Evolutionary conservation across 345 rosid genomes (phyloP).

Genomic region (Linum usitatissimum): DNA sequence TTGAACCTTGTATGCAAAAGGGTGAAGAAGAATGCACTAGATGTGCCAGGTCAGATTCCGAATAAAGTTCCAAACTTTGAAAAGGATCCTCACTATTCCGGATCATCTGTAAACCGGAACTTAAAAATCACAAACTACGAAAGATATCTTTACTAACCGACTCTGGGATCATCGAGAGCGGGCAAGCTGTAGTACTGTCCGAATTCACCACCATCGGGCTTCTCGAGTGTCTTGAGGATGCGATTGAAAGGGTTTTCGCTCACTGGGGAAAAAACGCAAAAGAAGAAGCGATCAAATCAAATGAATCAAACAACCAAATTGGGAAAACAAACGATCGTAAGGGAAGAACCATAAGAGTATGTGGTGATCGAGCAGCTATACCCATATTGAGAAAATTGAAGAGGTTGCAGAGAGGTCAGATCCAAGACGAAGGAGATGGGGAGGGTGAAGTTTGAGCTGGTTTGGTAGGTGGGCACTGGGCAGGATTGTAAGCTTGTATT

Average conservation of each 20-base stretch:
- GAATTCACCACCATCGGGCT: slow-evolving; percentile 46
- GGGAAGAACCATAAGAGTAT: too few species aligned
- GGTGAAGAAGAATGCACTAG: slow-evolving; percentile 1
- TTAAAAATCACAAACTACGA: neutral
- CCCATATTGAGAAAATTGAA: too few species aligned
- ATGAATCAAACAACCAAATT: neutral
- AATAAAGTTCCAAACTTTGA: neutral
- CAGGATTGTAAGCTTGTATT: too few species aligned
- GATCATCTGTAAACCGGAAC: slow-evolving; percentile 8
- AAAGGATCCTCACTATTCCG: neutral
- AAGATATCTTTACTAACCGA: slow-evolving; percentile 32
- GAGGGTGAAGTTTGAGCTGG: too few species aligned
- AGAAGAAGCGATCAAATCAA: neutral
- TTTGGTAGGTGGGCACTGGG: too few species aligned
- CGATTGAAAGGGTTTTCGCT: slow-evolving; percentile 40
- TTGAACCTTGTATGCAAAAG: neutral
- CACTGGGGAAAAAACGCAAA: slow-evolving; percentile 25
- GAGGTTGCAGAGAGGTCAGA: too few species aligned
- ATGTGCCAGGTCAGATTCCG: neutral
- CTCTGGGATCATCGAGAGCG: slow-evolving; percentile 60
- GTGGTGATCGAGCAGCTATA: too few species aligned
- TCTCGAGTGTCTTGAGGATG: slow-evolving; percentile 60
- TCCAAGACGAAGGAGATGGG: too few species aligned
- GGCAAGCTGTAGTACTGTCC: slow-evolving; percentile 58
- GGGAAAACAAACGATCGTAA: neutral